Evolutionary conservation across 2,329 filamentous ascomycete species (phyloP).

Genomic region (Penicillium psychrosexuale): DNA sequence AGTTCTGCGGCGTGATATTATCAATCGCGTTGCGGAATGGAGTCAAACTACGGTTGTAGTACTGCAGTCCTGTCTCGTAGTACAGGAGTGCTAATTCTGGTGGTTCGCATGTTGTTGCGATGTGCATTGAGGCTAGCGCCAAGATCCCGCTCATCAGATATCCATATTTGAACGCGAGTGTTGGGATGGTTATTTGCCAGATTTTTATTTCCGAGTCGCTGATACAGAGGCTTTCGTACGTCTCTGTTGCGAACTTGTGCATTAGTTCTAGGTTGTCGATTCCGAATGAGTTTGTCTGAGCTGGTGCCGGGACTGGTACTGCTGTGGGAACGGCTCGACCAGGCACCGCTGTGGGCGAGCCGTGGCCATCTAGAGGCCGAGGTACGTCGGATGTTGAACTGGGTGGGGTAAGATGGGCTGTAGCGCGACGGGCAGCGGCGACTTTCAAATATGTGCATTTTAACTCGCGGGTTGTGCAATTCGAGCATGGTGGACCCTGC

Average conservation of each 20-base stretch:
- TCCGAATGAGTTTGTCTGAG: conserved; percentile 1
- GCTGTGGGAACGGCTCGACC: not conserved
- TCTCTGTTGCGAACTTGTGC: conserved; percentile 49
- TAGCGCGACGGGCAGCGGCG: conserved; percentile 6
- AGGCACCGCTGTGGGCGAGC: not conserved
- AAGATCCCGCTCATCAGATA: conserved; percentile 39
- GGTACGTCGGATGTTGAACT: not conserved
- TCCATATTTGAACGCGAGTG: conserved; percentile 32
- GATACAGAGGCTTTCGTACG: conserved; percentile 40
- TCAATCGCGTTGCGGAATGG: conserved; percentile 30
- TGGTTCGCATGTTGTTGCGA: conserved; percentile 26
- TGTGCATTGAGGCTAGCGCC: conserved; percentile 37
- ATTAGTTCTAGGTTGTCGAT: conserved; percentile 48
- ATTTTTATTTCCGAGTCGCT: conserved; percentile 23
- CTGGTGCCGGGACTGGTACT: not conserved
- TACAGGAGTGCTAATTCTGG: conserved; percentile 17
- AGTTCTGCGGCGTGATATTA: conserved; percentile 27
- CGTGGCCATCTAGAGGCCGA: not conserved
- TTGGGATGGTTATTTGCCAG: conserved; percentile 37
- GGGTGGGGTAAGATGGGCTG: not conserved
- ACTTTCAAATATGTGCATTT: conserved; percentile 24
- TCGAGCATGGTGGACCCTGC: conserved; percentile 29
- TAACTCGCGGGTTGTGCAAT: conserved; percentile 28
- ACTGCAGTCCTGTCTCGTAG: conserved; percentile 27
- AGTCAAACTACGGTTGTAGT: conserved; percentile 25